Base-by-base conservation (phyloP, 140 eudicot genomes). In the Artemisia princeps region DNA sequence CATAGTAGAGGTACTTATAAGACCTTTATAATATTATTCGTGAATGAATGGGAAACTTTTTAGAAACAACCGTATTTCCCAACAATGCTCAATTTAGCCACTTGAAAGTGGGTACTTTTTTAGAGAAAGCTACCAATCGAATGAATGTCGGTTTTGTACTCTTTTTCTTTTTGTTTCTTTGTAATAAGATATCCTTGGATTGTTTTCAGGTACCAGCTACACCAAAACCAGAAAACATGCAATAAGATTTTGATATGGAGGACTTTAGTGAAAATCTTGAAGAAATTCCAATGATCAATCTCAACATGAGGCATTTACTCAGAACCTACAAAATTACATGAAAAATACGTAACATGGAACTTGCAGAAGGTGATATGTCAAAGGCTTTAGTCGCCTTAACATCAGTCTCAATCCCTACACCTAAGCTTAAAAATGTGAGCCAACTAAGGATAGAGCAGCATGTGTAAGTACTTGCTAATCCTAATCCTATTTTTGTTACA, bases 211-310 rank as follows among this genome's bases (percentile, higher is more conserved):
- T 73, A 15, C 97, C 95, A 13, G 64, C 86, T 70, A 71, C 94
- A 19, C 97, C 98, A 58, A 96, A 87, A 72, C 81, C 77, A 30
- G 87, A 77, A 64, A 72, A 68, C 52, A 72, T 64, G 40, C 74
- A 65, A 15, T 54, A 61, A 48, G 95, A 81, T 72, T 42, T 55
- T 19, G 94, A 88, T 70, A 88, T 92, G 6, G 98, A 88, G 70
- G 94, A 80, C 6, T 81, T 79, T 22, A 16, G 50, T 56, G 94
- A 83, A 71, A 85, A 84, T 68, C 65, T 80, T 6, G 81, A 87
- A 64, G 95, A 86, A 56, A 92, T 92, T 53, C 96, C 98, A 53
- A 84, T 76, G 3, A 92, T 92, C 70, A 77, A 76, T 69, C 87
- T 92, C 64, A 80, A 92, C 70, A 82, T 86, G 87, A 84, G 65